Percentiles rank a stretch among this genome's conserved stretches.
Evolutionary conservation across 805 yeast species (phyloP).

Genomic region (Myxozyma udenii): DNA sequence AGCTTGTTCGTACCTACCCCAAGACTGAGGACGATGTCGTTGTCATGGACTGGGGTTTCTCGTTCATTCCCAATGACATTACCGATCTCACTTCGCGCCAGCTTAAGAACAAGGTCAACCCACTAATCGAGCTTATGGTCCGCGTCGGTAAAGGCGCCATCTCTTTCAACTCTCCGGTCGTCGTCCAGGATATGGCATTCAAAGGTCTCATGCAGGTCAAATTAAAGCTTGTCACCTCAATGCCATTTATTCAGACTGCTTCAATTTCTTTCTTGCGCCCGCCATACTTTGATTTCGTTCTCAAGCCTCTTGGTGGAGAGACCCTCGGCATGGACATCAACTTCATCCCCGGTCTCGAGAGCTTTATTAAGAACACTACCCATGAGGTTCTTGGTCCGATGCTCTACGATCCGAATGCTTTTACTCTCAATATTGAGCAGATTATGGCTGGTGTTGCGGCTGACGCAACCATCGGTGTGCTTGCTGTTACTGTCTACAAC

Average conservation of each 20-base stretch:
- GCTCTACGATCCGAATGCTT: constrained; percentile 82
- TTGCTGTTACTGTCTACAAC: constrained; percentile 62
- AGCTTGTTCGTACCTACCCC: constrained; percentile 80
- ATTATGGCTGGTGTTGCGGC: constrained; percentile 76
- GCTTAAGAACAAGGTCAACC: constrained; percentile 77
- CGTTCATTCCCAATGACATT: constrained; percentile 86
- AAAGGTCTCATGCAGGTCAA: constrained; percentile 72
- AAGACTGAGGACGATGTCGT: constrained; percentile 90
- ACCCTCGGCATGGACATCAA: constrained; percentile 84
- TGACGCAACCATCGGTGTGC: constrained; percentile 81
- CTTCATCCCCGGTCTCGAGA: constrained; percentile 79
- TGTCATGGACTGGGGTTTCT: constrained; percentile 95
- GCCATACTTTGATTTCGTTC: constrained; percentile 82
- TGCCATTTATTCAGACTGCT: constrained; percentile 91
- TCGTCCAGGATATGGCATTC: constrained; percentile 77
- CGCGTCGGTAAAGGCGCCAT: constrained; percentile 71
- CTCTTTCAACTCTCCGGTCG: constrained; percentile 64
- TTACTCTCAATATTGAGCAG: constrained; percentile 90
- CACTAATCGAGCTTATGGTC: constrained; percentile 71
- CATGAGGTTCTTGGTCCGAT: constrained; percentile 85
- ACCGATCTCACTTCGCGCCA: constrained; percentile 85
- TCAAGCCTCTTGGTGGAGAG: constrained; percentile 76
- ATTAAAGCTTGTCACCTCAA: constrained; percentile 81
- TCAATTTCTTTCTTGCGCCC: constrained; percentile 81
- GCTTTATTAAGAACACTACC: constrained; percentile 80